Evolutionary conservation across 2,329 filamentous ascomycete species (phyloP).

Genomic region (Grosmannia penicillata): DNA sequence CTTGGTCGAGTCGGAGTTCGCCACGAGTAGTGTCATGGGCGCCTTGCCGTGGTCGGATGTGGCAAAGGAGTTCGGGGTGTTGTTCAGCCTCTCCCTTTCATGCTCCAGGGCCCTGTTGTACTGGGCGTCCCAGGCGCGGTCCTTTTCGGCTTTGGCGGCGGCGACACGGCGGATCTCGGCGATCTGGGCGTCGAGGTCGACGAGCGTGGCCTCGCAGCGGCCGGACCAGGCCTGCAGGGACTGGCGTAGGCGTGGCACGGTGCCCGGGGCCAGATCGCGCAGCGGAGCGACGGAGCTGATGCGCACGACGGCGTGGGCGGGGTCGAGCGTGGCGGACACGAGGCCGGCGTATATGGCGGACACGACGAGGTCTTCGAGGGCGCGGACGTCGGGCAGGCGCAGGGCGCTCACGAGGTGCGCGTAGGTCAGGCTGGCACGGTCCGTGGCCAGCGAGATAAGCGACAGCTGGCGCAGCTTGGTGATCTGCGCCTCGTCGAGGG

Average conservation of each 20-base stretch:
- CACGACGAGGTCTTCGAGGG: slow-evolving; percentile 77
- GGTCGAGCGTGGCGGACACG: slow-evolving; percentile 70
- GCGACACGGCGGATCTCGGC: slow-evolving; percentile 47
- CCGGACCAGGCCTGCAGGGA: slow-evolving; percentile 60
- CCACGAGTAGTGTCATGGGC: slow-evolving; percentile 4
- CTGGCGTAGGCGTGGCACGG: slow-evolving; percentile 51
- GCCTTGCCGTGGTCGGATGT: not conserved
- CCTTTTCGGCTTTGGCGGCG: slow-evolving; percentile 33
- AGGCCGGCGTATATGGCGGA: slow-evolving; percentile 77
- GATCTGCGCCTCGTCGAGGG: slow-evolving; percentile 56
- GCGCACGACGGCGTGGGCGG: slow-evolving; percentile 56
- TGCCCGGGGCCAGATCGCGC: slow-evolving; percentile 66
- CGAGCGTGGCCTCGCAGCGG: slow-evolving; percentile 62
- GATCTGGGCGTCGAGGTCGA: slow-evolving; percentile 63
- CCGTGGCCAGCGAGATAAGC: slow-evolving; percentile 64
- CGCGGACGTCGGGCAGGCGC: slow-evolving; percentile 47
- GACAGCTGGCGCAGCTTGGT: slow-evolving; percentile 85
- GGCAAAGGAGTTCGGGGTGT: slow-evolving; percentile 8
- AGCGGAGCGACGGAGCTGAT: slow-evolving; percentile 72
- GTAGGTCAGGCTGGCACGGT: slow-evolving; percentile 59
- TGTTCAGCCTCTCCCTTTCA: slow-evolving; percentile 19
- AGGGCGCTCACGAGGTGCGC: slow-evolving; percentile 50
- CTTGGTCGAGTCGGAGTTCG: slow-evolving; percentile 8
- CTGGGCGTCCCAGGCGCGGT: slow-evolving; percentile 29
- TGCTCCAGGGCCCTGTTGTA: slow-evolving; percentile 34